Base-by-base conservation (phyloP, 208 protist genomes). In the Novymonas esmeraldas region DNA sequence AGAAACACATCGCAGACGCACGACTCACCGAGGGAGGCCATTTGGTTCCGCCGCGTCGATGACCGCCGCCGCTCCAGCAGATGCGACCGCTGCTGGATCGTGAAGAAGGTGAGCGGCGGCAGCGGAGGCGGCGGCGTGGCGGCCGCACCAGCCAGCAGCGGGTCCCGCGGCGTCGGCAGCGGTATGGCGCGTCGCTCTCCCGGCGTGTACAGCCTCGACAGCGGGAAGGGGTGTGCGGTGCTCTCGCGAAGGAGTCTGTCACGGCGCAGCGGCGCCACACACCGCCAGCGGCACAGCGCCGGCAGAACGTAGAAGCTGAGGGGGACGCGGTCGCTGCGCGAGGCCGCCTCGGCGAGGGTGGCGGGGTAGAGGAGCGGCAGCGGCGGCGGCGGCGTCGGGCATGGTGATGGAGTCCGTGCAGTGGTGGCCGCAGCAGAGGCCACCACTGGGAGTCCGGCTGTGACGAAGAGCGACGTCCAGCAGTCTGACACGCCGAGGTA, bases 241-340 rank as follows among this genome's bases (percentile, higher is more conserved):
- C 56, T 61, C 49, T 52, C 33, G 13, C 57, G 58, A 36, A 73
- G 66, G n/a, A 73, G 22, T 33, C 24, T 41, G 16, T 73, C 57
- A 7, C 59, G 56, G 5, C 49, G 66, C 10, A 49, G 18, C 7
- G 57, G 26, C 49, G 59, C 10, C 58, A 73, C 22, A 0, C 46
- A 31, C 46, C 29, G 64, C 66, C 66, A 73, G n/a, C 66, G 34
- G 29, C 66, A 73, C 57, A 73, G 24, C 16, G 66, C 66, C 2
- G 66, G 66, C 20, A 73, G 22, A 6, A 44, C 66, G 58, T 73
- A 65, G 41, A 73, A 73, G 66, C 66, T 73, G 36, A 73, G 66
- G 16, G 66, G 66, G 9, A 73, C 58, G 29, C 57, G 39, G 31
- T 54, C 49, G 18, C 49, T 26, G 49, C 49, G 56, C 1, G 56